A percentile compares a stretch with the other conserved stretches of the same genome.
Conservation (phyloP, 2,329 filamentous ascomycete species). For the Zopfia rhizophila region DNA sequence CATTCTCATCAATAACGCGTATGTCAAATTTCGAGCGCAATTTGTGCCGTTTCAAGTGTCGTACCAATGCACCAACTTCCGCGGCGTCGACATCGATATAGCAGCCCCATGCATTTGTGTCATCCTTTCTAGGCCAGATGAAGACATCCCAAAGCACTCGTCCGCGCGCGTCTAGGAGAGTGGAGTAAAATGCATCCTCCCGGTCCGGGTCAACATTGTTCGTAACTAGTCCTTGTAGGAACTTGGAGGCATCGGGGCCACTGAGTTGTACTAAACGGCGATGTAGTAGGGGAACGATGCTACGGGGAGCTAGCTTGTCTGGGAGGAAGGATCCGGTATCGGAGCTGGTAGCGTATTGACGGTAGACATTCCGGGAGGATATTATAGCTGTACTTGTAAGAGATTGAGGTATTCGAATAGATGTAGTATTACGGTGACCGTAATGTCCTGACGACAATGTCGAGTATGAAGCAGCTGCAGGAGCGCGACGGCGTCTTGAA, state of each 20-base stretch:
- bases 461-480: too few species aligned
- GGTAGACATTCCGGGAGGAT: too few species aligned
- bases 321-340: too few species aligned
- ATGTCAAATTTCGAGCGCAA: conserved; percentile 81
- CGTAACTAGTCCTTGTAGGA: conserved; percentile 89
- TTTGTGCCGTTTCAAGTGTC: conserved; percentile 86
- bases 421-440: too few species aligned
- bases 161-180: conserved; percentile 84
- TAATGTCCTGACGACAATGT: too few species aligned
- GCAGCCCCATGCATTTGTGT: conserved; percentile 68
- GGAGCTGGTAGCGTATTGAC: too few species aligned
- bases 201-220: conserved; percentile 68
- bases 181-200: conserved; percentile 68
- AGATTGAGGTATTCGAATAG: too few species aligned
- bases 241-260: conserved; percentile 82
- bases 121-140: conserved; percentile 78
- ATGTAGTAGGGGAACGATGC: conserved; percentile 69
- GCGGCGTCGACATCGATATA: conserved; percentile 83
- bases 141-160: conserved; percentile 90
- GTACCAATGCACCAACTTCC: conserved; percentile 70
- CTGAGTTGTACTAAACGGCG: conserved; percentile 82
- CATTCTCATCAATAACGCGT: conserved; percentile 69
- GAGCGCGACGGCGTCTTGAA: too few species aligned
- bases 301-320: too few species aligned
- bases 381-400: too few species aligned